Percentiles rank a stretch among this genome's conserved stretches.
phyloP scores from a whole-genome alignment of 257 asterid genomes.

The Thymus mandschuricus region DNA sequence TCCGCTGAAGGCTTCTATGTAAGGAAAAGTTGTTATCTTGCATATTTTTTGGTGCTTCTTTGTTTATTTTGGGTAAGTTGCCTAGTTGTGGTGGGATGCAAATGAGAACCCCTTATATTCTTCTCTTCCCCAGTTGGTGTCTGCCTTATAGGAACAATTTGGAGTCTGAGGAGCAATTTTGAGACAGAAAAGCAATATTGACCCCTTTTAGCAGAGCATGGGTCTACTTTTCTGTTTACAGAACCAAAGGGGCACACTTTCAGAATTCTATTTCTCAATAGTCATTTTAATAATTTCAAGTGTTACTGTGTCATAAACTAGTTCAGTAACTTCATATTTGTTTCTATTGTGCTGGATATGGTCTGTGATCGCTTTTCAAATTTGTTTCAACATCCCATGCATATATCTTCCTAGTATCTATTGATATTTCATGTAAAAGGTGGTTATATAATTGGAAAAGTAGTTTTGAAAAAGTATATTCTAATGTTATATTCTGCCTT shows the following conservation, averaged over 20 bases:
- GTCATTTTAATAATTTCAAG: no score
- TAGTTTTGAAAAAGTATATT: background rate
- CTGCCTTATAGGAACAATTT: background rate
- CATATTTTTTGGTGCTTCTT: background rate
- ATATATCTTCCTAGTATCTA: background rate
- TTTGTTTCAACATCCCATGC: background rate
- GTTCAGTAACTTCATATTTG: no score
- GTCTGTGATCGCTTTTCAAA: background rate
- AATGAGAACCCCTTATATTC: background rate
- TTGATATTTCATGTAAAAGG: background rate
- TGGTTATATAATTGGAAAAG: background rate
- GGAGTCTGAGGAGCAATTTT: background rate
- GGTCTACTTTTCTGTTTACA: background rate
- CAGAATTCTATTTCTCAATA: no score
- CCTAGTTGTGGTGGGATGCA: background rate
- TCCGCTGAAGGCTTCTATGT: background rate
- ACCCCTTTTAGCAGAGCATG: background rate
- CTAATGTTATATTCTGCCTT: conserved; percentile 18
- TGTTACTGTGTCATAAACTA: no score
- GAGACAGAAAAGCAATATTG: no score
- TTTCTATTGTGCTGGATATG: no score
- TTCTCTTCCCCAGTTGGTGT: background rate
- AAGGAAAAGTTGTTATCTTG: conserved; percentile 21
- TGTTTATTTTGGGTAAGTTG: background rate
- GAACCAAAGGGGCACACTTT: no score